Base-by-base conservation (phyloP, 139 green algal species). In the Nannochloris sp. region DNA sequence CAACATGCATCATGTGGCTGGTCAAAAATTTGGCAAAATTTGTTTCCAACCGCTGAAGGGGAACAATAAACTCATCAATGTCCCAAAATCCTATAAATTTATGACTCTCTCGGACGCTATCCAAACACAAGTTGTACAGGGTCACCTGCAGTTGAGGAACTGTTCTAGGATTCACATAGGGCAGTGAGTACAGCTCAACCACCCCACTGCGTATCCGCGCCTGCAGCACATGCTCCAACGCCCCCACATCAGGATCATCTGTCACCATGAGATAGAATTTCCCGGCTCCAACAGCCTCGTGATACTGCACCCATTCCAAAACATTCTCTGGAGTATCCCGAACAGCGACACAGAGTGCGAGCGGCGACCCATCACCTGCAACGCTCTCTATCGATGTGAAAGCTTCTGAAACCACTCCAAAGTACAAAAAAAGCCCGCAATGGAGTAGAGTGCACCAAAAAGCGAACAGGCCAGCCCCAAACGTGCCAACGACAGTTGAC, bases 221-320 rank as follows among this genome's bases (percentile, higher is more conserved):
- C 36, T 2, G 9, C 21, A 71, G 18, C 19, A 37, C 49, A 6
- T n/a, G 10, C 50, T 19, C 18, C 40, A 61, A 44, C 9, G 34
- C 37, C 37, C 16, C 23, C 9, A 29, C 18, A 16, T 55, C 5
- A 3, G 29, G 64, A 18, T 64, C 18, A 55, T 71, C 64, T 23
- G 64, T 71, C 25, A 49, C 36, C n/a, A 71, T 56, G 16, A 71
- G 24, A 60, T 71, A 71, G 31, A 71, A 58, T 24, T 64, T 64
- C 3, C 10, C 12, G 16, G 64, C 23, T 10, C 64, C 64, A 16
- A 71, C 27, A 19, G 27, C 53, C 16, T 34, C 16, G 29, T 71
- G 64, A 61, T 71, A 71, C 4, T 64, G 29, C 9, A 71, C 53
- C 64, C 64, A 71, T 36, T 71, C 50, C 14, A 25, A 36, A 5